Evolutionary conservation across 2,329 filamentous ascomycete genomes (phyloP).

Genomic region (Thelonectria olida): DNA sequence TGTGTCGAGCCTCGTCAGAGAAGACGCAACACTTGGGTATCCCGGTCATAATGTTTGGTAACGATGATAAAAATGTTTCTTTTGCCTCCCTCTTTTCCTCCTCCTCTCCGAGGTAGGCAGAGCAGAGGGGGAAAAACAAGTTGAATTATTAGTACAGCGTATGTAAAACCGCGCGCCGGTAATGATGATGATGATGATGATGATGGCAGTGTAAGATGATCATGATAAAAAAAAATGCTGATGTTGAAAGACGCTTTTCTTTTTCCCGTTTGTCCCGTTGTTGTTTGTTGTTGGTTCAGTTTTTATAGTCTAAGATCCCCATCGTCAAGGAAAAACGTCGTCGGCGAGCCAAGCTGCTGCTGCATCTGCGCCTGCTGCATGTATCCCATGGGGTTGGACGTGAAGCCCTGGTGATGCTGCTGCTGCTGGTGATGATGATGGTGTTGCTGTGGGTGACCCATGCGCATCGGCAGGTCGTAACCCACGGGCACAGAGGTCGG

Average conservation of each 20-base stretch:
- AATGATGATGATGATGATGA: slow-evolving; percentile 11
- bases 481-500: slow-evolving; percentile 40
- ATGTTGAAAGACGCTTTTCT: slow-evolving; percentile 19
- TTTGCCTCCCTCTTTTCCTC: slow-evolving; percentile 22
- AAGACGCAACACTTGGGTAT: slow-evolving; percentile 33
- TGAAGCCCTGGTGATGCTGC: slow-evolving; percentile 29
- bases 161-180: slow-evolving; percentile 20
- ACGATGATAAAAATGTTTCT: background rate
- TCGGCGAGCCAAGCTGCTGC: slow-evolving; percentile 40
- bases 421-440: slow-evolving; percentile 27
- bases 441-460: slow-evolving; percentile 31
- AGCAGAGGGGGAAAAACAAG: slow-evolving; percentile 4
- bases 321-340: slow-evolving; percentile 41
- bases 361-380: slow-evolving; percentile 40
- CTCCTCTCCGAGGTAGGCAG: slow-evolving; percentile 28
- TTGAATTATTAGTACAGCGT: slow-evolving; percentile 38
- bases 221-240: slow-evolving; percentile 16
- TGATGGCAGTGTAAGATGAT: slow-evolving; percentile 29
- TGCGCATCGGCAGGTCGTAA: slow-evolving; percentile 42
- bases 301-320: slow-evolving; percentile 40
- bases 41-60: slow-evolving; percentile 33
- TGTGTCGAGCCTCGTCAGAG: slow-evolving; percentile 29
- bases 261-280: background rate
- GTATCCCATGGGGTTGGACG: slow-evolving; percentile 35
- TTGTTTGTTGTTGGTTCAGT: background rate